Percentiles rank a stretch among this genome's conserved stretches.
Evolutionary conservation across 176 grass and related monocot species (phyloP).

Genomic region (Thinopyrum elongatum): DNA sequence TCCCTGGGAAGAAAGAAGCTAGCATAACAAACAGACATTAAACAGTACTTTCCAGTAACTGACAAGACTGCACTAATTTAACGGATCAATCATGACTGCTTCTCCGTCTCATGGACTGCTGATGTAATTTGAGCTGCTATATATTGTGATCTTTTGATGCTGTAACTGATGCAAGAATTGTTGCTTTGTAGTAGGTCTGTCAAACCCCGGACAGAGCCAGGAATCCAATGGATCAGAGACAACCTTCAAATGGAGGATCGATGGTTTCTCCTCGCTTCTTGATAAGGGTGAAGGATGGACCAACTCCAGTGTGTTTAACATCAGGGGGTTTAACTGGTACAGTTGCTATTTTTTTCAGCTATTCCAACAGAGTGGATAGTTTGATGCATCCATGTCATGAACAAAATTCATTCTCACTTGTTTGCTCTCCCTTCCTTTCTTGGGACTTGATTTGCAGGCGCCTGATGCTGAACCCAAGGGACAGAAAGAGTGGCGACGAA

Average conservation of each 20-base stretch:
- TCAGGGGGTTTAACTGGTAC: constrained; percentile 28
- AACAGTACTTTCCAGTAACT: not conserved
- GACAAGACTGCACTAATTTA: not conserved
- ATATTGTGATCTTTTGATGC: not conserved
- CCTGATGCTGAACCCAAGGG: constrained; percentile 30
- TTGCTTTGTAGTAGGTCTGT: not conserved
- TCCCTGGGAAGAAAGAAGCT: not conserved
- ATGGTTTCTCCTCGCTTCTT: constrained; percentile 35
- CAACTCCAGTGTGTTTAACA: constrained; percentile 28
- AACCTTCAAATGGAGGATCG: constrained; percentile 38
- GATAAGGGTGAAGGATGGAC: constrained; percentile 34
- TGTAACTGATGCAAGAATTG: not conserved
- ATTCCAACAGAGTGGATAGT: too few relatives aligned
- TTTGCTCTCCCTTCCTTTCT: not conserved
- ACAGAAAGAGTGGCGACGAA: constrained; percentile 9
- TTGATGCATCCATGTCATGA: not conserved
- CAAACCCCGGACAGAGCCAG: not conserved
- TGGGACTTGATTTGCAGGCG: constrained; percentile 14
- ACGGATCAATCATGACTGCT: not conserved
- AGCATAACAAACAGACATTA: too few relatives aligned
- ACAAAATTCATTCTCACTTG: not conserved
- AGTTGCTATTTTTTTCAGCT: not conserved
- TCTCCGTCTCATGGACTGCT: not conserved
- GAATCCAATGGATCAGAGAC: not conserved
- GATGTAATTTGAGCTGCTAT: not conserved